These are phyloP conservation scores for Penicillium hordei DNA, from an alignment of 2,329 filamentous ascomycete species.

Conservation along the genomic window DNA sequence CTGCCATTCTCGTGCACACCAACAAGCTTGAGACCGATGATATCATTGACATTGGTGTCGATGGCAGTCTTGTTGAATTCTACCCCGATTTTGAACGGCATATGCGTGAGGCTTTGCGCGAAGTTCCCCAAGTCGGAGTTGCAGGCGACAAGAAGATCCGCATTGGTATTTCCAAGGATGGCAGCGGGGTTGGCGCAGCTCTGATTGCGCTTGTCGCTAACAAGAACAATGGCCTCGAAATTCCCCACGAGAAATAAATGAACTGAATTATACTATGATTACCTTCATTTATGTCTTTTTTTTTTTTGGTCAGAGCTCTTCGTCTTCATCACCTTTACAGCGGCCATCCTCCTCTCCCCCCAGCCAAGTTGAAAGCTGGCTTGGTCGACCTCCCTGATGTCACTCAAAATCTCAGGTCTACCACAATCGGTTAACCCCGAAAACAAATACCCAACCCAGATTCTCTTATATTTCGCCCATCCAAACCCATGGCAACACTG, in stretches of 20 bases:
- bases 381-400: neutral
- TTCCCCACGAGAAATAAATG: slow-evolving; percentile 16
- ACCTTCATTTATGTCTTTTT: neutral
- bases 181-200: slow-evolving; percentile 90
- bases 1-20: slow-evolving; percentile 77
- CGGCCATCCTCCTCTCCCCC: neutral
- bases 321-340: neutral
- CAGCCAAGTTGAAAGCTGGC: neutral
- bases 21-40: slow-evolving; percentile 68
- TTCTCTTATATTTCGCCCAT: neutral
- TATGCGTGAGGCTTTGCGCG: slow-evolving; percentile 77
- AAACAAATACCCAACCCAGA: slow-evolving; percentile 6
- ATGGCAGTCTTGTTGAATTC: slow-evolving; percentile 91
- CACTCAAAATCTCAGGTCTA: neutral
- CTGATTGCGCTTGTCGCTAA: slow-evolving; percentile 90
- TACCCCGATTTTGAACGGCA: slow-evolving; percentile 90
- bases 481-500: neutral
- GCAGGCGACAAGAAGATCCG: slow-evolving; percentile 80
- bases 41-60: slow-evolving; percentile 86
- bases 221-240: slow-evolving; percentile 23
- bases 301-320: neutral
- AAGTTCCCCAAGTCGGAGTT: slow-evolving; percentile 73
- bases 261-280: neutral
- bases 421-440: neutral
- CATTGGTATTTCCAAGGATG: slow-evolving; percentile 96